phyloP scores from a whole-genome alignment of 1,284 basidiomycete genomes.

The Earliella scabrosa region DNA sequence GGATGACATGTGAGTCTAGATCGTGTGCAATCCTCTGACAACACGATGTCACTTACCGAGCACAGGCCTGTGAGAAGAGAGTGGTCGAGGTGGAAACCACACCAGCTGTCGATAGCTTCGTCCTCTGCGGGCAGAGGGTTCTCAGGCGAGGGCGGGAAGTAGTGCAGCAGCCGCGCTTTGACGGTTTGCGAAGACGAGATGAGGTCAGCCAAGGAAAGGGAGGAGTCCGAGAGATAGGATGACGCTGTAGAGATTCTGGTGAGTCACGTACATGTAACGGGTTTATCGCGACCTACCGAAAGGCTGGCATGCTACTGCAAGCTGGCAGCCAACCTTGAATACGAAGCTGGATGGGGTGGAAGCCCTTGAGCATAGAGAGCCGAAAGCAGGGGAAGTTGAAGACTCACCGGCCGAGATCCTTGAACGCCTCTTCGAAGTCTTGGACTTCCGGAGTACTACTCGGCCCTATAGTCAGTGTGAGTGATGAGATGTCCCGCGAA shows the following conservation, averaged over 20 bases:
- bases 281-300: conserved; percentile 65
- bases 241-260: conserved; percentile 47
- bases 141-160: conserved; percentile 73
- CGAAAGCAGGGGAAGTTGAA: not conserved
- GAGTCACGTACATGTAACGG: not conserved
- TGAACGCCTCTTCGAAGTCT: conserved; percentile 87
- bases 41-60: conserved; percentile 51
- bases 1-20: not conserved
- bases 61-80: conserved; percentile 90
- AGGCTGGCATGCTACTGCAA: conserved; percentile 86
- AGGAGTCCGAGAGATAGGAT: conserved; percentile 63
- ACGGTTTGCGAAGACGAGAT: conserved; percentile 71
- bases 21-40: not conserved
- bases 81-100: conserved; percentile 85
- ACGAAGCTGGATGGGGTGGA: conserved; percentile 72
- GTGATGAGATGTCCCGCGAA: not conserved
- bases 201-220: conserved; percentile 63
- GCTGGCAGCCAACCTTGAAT: conserved; percentile 76
- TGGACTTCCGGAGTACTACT: conserved; percentile 62
- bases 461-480: conserved; percentile 77
- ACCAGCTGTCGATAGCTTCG: conserved; percentile 80
- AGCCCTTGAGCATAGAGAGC: not conserved
- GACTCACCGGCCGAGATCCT: conserved; percentile 72
- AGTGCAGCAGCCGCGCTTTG: conserved; percentile 89
- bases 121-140: conserved; percentile 47